phyloP scores from a whole-genome alignment of 2,329 filamentous ascomycete genomes.

The Herpotrichia juniperi region DNA sequence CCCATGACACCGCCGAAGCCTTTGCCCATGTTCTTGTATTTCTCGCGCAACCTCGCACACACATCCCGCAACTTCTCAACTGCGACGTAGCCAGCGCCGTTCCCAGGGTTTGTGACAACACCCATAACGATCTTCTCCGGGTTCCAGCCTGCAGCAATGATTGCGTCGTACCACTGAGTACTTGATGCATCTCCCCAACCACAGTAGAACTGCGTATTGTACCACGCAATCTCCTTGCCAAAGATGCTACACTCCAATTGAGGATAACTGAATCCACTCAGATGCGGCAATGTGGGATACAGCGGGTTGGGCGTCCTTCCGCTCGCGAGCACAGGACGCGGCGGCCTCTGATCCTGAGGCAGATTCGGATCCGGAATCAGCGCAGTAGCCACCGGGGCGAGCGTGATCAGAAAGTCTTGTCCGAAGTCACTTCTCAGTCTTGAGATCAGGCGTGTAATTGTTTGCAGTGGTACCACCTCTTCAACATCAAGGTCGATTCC shows the following conservation, averaged over 20 bases:
- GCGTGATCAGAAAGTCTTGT: constrained; percentile 72
- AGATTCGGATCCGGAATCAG: constrained; percentile 58
- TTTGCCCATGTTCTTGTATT: constrained; percentile 54
- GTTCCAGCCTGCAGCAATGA: constrained; percentile 70
- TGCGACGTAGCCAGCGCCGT: constrained; percentile 69
- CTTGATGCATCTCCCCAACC: constrained; percentile 76
- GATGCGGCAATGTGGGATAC: constrained; percentile 56
- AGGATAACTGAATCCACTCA: constrained; percentile 83
- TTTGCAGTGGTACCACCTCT: constrained; percentile 72
- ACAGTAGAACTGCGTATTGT: constrained; percentile 93
- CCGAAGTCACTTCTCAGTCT: constrained; percentile 69
- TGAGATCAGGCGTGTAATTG: constrained; percentile 60
- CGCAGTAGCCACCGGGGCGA: constrained; percentile 82
- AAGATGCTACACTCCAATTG: constrained; percentile 64
- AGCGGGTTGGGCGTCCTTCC: constrained; percentile 40
- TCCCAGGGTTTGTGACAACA: constrained; percentile 77
- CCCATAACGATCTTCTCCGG: constrained; percentile 78
- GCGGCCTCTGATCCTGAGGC: constrained; percentile 35
- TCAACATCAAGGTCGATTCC: constrained; percentile 59
- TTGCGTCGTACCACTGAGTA: constrained; percentile 58
- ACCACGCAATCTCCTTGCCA: constrained; percentile 71
- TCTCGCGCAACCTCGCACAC: constrained; percentile 61
- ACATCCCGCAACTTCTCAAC: constrained; percentile 63
- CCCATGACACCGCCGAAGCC: constrained; percentile 89
- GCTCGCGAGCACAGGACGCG: constrained; percentile 34